These are phyloP conservation scores for Coemansia sp. DNA, from an alignment of 192 early-diverging fungal genomes.

Conservation along the genomic window DNA sequence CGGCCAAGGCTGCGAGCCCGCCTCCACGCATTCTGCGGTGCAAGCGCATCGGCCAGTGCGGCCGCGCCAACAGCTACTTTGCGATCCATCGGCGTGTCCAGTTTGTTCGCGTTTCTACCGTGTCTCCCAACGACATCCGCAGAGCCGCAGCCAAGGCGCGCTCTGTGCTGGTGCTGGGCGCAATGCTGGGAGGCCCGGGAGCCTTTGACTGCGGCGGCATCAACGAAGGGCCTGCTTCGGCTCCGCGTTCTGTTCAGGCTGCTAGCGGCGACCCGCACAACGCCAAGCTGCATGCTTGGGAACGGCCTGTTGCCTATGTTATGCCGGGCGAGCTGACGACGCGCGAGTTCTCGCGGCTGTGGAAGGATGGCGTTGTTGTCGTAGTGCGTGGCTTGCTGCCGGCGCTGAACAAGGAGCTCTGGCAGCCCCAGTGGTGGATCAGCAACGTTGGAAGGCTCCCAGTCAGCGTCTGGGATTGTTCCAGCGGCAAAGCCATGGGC, in stretches of 20 bases:
- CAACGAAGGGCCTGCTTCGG: background rate
- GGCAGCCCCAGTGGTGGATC: slow-evolving; percentile 44
- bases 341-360: slow-evolving; percentile 42
- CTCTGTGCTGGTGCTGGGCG: background rate
- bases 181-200: background rate
- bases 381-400: slow-evolving; percentile 38
- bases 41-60: background rate
- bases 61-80: background rate
- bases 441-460: slow-evolving; percentile 42
- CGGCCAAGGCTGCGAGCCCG: background rate
- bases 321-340: slow-evolving; percentile 19
- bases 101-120: slow-evolving; percentile 27
- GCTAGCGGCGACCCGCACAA: slow-evolving; percentile 12
- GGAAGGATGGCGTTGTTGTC: slow-evolving; percentile 24
- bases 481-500: slow-evolving; percentile 5
- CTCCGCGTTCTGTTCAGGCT: background rate
- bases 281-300: slow-evolving; percentile 18
- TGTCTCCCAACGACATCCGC: slow-evolving; percentile 8
- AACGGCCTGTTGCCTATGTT: slow-evolving; percentile 31
- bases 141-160: slow-evolving; percentile 4
- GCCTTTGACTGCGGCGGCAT: slow-evolving; percentile 23
- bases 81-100: slow-evolving; percentile 6
- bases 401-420: slow-evolving; percentile 13
- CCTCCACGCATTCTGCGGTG: background rate
- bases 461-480: slow-evolving; percentile 61